These are phyloP conservation scores for Aspergillus haitiensis DNA, from an alignment of 495 filamentous ascomycete species.

Conservation along the genomic window DNA sequence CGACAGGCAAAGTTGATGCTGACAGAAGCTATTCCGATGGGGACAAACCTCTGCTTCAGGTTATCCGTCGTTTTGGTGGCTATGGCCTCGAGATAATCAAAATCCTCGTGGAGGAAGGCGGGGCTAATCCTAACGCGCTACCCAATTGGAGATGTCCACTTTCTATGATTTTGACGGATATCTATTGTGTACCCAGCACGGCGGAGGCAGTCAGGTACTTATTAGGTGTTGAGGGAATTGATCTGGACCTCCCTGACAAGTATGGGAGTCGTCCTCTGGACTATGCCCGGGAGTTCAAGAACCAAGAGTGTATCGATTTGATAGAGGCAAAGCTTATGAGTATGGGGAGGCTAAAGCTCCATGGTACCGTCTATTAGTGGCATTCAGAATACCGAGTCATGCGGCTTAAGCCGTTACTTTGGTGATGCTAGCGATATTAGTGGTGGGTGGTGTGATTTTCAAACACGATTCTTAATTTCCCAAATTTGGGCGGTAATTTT, in stretches of 20 bases:
- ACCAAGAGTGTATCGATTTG: background rate
- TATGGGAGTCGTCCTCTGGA: background rate
- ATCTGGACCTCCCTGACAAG: background rate
- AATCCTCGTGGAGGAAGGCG: background rate
- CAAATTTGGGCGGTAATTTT: too few relatives aligned
- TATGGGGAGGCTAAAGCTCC: background rate
- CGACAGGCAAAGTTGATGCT: background rate
- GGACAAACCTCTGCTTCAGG: background rate
- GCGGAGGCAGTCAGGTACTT: background rate
- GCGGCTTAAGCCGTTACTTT: too few relatives aligned
- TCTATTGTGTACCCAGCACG: too few relatives aligned
- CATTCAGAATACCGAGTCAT: too few relatives aligned
- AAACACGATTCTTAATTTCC: too few relatives aligned
- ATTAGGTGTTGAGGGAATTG: background rate
- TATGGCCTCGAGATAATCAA: background rate
- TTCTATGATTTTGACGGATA: background rate
- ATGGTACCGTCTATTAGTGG: background rate
- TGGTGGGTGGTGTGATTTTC: too few relatives aligned
- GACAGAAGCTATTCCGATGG: background rate
- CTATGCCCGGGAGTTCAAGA: background rate
- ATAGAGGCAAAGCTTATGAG: background rate
- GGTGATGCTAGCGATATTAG: too few relatives aligned
- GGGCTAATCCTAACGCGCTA: background rate
- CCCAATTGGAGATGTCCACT: background rate
- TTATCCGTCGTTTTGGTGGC: background rate